Conservation (phyloP, 768 basidiomycete species). For the Termitomyces sp. region DNA sequence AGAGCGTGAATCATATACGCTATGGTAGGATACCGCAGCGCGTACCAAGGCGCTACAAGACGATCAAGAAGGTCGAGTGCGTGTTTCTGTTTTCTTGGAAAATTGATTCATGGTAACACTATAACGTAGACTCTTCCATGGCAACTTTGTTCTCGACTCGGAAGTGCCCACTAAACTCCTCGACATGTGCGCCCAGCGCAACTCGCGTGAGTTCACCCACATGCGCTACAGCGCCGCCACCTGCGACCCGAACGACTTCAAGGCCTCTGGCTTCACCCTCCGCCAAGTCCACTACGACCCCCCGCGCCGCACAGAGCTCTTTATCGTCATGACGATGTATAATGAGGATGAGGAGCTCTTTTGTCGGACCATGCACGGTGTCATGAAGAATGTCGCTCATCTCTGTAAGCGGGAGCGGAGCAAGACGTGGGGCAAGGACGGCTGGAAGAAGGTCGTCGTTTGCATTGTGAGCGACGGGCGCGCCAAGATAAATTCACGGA, state of each 20-base stretch:
- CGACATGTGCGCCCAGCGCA: conserved; percentile 69
- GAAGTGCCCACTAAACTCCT: conserved; percentile 89
- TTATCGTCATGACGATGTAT: conserved; percentile 99
- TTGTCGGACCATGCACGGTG: conserved; percentile 90
- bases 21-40: conserved; percentile 91
- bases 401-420: conserved; percentile 79
- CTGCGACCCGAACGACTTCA: conserved; percentile 93
- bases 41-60: conserved; percentile 87
- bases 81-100: conserved; percentile 19
- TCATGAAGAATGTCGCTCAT: conserved; percentile 91
- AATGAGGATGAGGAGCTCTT: conserved; percentile 92
- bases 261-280: conserved; percentile 74
- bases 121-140: conserved; percentile 65
- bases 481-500: conserved; percentile 77
- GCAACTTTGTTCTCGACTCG: conserved; percentile 89
- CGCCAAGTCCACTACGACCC: conserved; percentile 92
- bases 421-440: conserved; percentile 96
- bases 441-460: conserved; percentile 98
- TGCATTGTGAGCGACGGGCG: conserved; percentile 89
- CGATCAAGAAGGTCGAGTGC: conserved; percentile 86
- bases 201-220: conserved; percentile 87
- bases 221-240: conserved; percentile 97
- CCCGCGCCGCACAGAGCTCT: conserved; percentile 84
- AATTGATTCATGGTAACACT: too few species aligned
- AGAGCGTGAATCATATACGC: conserved; percentile 50